Conservation (phyloP, 1,284 basidiomycete genomes). For the Ustilago shanxiensis region DNA sequence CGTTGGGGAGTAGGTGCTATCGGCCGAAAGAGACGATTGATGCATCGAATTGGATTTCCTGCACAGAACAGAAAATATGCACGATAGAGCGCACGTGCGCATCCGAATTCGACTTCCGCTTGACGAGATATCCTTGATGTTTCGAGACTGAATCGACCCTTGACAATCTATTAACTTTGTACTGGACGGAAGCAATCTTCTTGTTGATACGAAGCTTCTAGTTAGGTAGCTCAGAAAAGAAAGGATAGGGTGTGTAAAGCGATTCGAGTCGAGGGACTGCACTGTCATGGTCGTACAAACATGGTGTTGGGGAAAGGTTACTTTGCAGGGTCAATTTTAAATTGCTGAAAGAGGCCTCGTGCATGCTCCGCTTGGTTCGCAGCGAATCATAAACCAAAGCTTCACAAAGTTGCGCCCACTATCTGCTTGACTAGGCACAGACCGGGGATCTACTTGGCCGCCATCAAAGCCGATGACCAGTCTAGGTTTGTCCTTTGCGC, state of each 20-base stretch:
- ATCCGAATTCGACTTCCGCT: slow-evolving; percentile 24
- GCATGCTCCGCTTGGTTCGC: slow-evolving; percentile 7
- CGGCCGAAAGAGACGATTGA: slow-evolving; percentile 22
- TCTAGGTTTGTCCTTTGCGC: too few relatives aligned
- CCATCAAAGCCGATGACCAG: slow-evolving; percentile 1
- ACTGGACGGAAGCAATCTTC: too few relatives aligned
- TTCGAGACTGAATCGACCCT: too few relatives aligned
- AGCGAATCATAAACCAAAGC: slow-evolving; percentile 4
- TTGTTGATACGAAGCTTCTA: too few relatives aligned
- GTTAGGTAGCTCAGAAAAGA: background rate
- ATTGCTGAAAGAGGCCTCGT: background rate
- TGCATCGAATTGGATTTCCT: background rate
- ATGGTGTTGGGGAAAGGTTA: too few relatives aligned
- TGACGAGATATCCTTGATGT: background rate
- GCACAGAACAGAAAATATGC: slow-evolving; percentile 21
- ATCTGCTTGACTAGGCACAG: background rate
- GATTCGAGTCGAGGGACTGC: background rate
- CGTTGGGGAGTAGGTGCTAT: too few relatives aligned
- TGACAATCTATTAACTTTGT: too few relatives aligned
- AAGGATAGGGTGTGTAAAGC: background rate
- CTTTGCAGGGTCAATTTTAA: too few relatives aligned
- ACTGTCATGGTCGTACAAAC: background rate
- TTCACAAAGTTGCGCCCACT: background rate
- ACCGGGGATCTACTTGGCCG: background rate
- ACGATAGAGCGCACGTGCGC: slow-evolving; percentile 47